These are phyloP conservation scores for Metarhizium guizhouense DNA, from an alignment of 2,329 filamentous ascomycete genomes.

Conservation along the genomic window DNA sequence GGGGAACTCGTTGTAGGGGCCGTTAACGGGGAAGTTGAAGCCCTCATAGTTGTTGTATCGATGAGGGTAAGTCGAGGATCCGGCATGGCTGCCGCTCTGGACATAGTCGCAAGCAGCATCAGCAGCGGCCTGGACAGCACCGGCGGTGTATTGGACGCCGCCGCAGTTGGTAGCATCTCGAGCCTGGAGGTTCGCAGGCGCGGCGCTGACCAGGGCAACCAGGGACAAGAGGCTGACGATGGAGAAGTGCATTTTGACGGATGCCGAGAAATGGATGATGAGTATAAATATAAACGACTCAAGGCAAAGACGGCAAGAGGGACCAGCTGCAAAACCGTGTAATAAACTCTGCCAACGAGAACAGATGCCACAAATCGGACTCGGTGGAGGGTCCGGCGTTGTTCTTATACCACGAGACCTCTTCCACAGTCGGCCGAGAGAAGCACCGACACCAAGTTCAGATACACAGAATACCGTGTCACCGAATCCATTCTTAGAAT, in stretches of 20 bases:
- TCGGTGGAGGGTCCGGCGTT: neutral
- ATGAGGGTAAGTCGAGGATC: constrained; percentile 28
- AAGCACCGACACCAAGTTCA: neutral
- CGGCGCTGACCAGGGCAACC: constrained; percentile 17
- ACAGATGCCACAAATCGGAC: too few species aligned
- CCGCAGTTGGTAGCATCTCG: constrained; percentile 22
- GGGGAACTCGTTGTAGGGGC: constrained; percentile 31
- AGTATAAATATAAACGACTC: neutral
- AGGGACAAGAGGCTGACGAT: constrained; percentile 18
- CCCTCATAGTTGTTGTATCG: constrained; percentile 29
- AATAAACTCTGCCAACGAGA: neutral
- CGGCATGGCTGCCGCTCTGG: constrained; percentile 13
- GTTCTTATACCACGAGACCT: neutral
- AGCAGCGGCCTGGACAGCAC: constrained; percentile 19
- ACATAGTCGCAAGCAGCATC: constrained; percentile 17
- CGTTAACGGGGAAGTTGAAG: constrained; percentile 21
- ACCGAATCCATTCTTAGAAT: neutral
- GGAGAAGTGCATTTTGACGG: constrained; percentile 16
- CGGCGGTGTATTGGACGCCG: constrained; percentile 17
- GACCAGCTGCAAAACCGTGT: neutral
- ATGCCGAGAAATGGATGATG: neutral
- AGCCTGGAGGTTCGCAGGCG: constrained; percentile 14
- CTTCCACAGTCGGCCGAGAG: neutral
- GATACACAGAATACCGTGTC: neutral
- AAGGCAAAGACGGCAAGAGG: neutral